phyloP scores from a whole-genome alignment of 352 stramenopile genomes.

The Blastocystis sp. region DNA sequence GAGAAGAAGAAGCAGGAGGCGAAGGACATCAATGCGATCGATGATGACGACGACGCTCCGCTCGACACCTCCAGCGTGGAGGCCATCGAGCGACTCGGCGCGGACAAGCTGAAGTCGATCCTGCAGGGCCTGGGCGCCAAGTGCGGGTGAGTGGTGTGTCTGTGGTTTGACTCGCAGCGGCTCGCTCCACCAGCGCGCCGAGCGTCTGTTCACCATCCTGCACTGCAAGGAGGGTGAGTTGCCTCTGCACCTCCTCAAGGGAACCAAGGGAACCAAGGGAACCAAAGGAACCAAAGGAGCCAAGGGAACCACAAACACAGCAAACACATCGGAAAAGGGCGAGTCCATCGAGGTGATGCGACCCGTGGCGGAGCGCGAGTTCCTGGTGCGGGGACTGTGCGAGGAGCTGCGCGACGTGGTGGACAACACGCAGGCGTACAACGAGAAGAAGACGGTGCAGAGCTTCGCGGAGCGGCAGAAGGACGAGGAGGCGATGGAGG shows the following conservation, averaged over 20 bases:
- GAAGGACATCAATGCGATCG: neutral
- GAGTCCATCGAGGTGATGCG: constrained; percentile 62
- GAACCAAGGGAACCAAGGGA: neutral
- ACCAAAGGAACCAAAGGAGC: no score
- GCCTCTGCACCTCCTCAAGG: constrained; percentile 26
- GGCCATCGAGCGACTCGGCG: constrained; percentile 6
- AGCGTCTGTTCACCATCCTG: constrained; percentile 62
- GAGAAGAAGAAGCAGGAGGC: no score
- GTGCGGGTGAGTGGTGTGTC: constrained; percentile 33
- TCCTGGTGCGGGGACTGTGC: constrained; percentile 40
- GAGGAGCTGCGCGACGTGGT: constrained; percentile 75
- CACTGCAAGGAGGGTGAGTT: constrained; percentile 17
- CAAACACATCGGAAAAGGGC: neutral
- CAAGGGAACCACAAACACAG: neutral
- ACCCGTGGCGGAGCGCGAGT: constrained; percentile 60
- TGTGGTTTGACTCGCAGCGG: constrained; percentile 63
- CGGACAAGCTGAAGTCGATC: constrained; percentile 36
- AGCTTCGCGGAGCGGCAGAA: constrained; percentile 77
- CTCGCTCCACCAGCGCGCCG: constrained; percentile 67
- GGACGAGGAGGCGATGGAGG: constrained; percentile 79
- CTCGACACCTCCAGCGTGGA: constrained; percentile 44
- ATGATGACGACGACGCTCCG: constrained; percentile 16
- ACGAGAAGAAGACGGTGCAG: constrained; percentile 83
- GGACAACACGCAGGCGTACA: constrained; percentile 79
- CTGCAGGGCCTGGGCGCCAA: constrained; percentile 41